Base-by-base conservation (phyloP, 2,329 filamentous ascomycete species). In the Aspergillus puulaauensis region DNA sequence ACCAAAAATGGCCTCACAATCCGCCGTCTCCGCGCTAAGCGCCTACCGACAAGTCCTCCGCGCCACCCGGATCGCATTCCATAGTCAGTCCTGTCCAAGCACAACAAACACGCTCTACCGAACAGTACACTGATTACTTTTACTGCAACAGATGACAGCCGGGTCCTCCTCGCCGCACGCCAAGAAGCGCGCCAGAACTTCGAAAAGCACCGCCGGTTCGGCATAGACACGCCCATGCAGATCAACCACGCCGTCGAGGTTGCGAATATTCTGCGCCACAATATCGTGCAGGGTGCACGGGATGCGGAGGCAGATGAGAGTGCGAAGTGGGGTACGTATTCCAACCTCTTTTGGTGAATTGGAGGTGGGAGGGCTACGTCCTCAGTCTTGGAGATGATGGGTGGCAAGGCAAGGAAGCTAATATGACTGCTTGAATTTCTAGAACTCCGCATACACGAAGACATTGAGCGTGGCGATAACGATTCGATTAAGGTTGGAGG, bases 391-490 rank as follows among this genome's bases (percentile, higher is more conserved):
- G 6, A n/a, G 14, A 37, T 37, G 6, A 37, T 37, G 35, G 15
- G 17, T 40, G n/a, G 7, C 6, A 8, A 19, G n/a, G 3, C 6
- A 8, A 19, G 15, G 31, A 45, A n/a, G 39, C 52, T 61, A 58
- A 59, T 24, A 3, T 54, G 45, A 35, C 14, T 48, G n/a, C 11
- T n/a, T 48, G 35, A 39, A 23, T 6, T 40, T 39, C 21, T 61
- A 97, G 92, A 89, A 71, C 78, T 98, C 57, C 84, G 88, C 52
- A 97, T 99, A 76, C 95, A 98, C 73, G 84, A 96, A 60, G 80
- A 96, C 64, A 99, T 89, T 31, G 93, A 99, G 75, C 83, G 91
- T 64, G 92, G 95, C 54, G 90, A 98, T 76, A 99, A 99, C 71
- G 92, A 97, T 66, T 90, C 88, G 35, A 86, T 97, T 68, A 96